These are phyloP conservation scores for Fusarium pseudonygamai DNA, from an alignment of 2,329 filamentous ascomycete species.

Conservation along the genomic window DNA sequence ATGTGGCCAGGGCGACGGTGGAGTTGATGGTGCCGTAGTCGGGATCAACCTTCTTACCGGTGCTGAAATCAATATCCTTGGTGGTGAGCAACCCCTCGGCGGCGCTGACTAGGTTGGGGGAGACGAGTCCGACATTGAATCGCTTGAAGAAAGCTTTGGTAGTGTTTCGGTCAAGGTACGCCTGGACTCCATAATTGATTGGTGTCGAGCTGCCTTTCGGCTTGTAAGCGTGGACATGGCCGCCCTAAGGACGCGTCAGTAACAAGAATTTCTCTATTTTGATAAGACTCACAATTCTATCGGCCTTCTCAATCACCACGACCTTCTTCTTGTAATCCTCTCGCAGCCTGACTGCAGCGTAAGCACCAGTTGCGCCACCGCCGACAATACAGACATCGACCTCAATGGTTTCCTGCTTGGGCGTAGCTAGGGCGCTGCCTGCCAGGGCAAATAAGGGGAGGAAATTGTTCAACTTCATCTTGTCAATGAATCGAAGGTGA, in stretches of 20 bases:
- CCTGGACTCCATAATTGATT: slow-evolving; percentile 29
- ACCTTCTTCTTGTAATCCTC: slow-evolving; percentile 27
- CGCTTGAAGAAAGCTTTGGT: slow-evolving; percentile 24
- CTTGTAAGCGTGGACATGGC: slow-evolving; percentile 27
- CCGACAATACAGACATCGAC: slow-evolving; percentile 32
- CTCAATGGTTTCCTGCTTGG: not conserved
- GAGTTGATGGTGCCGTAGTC: slow-evolving; percentile 13
- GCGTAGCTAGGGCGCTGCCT: not conserved
- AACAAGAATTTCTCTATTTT: not conserved
- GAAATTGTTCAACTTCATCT: not conserved
- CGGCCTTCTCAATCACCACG: slow-evolving; percentile 31
- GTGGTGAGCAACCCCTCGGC: not conserved
- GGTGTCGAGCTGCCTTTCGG: not conserved
- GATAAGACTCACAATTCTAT: not conserved
- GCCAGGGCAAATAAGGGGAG: not conserved
- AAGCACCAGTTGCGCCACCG: slow-evolving; percentile 26
- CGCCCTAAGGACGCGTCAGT: slow-evolving; percentile 6
- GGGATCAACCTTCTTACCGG: slow-evolving; percentile 9
- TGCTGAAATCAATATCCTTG: slow-evolving; percentile 17
- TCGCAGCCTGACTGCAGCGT: slow-evolving; percentile 34
- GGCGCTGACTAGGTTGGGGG: not conserved
- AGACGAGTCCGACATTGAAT: slow-evolving; percentile 18
- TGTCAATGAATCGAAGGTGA: not conserved
- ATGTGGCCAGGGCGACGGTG: not conserved
- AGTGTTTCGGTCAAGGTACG: slow-evolving; percentile 15